Conservation (phyloP, 345 rosid genomes). For the Trapa bicornis region DNA sequence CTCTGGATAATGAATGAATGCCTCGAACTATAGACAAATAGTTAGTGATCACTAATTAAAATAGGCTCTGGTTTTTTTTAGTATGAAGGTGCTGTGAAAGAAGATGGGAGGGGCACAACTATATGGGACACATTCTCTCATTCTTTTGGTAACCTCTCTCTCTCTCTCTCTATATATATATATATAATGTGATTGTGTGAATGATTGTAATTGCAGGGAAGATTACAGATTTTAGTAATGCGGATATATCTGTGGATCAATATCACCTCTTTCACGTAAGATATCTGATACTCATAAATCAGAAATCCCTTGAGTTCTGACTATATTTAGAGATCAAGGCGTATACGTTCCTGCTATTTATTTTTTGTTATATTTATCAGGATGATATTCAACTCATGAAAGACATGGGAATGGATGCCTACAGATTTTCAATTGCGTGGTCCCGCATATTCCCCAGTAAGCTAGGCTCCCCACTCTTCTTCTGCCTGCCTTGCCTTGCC, state of each 20-base stretch:
- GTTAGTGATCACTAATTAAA: too few relatives aligned
- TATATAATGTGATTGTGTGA: neutral
- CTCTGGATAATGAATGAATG: too few relatives aligned
- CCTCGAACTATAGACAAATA: too few relatives aligned
- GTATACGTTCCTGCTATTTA: neutral
- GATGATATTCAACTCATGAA: constrained; percentile 88
- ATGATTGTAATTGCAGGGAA: constrained; percentile 32
- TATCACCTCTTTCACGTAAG: constrained; percentile 58
- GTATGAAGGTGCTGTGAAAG: constrained; percentile 92
- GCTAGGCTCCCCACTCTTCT: neutral
- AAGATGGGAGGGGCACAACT: constrained; percentile 72
- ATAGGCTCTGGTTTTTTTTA: constrained; percentile 9
- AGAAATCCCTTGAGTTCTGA: too few relatives aligned
- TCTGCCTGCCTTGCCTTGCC: too few relatives aligned
- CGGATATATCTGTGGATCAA: constrained; percentile 86
- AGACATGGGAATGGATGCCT: constrained; percentile 93
- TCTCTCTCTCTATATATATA: too few relatives aligned
- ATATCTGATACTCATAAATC: neutral
- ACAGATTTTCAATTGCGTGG: constrained; percentile 86
- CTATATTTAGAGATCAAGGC: too few relatives aligned
- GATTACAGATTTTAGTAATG: constrained; percentile 52
- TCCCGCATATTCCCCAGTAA: constrained; percentile 82
- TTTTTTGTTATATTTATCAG: constrained; percentile 15
- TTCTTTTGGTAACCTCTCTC: constrained; percentile 22
- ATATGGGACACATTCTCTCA: constrained; percentile 85